Conservation (phyloP, 768 basidiomycete species). For the Pisolithus orientalis region DNA sequence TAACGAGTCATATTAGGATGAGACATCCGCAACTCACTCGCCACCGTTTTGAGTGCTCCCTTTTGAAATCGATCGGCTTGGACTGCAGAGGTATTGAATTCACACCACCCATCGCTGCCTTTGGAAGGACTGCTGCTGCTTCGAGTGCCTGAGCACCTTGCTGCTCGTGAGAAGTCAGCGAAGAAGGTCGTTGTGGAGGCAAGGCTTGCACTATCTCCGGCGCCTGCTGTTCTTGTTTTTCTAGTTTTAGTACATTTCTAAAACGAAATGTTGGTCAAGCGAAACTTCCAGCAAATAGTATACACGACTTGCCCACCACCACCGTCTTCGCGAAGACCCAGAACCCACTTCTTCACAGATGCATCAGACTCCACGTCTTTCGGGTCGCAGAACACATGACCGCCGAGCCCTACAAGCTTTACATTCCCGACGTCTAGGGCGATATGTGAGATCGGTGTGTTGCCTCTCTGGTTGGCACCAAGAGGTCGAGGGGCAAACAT, state of each 20-base stretch:
- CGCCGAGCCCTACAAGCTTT: constrained; percentile 35
- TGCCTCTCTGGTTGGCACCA: constrained; percentile 25
- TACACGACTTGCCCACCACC: constrained; percentile 50
- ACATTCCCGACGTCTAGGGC: constrained; percentile 49
- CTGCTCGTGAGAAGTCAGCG: constrained; percentile 1
- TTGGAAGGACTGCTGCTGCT: constrained; percentile 1
- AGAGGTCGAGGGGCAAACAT: constrained; percentile 50
- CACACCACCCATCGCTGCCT: constrained; percentile 1
- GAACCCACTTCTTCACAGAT: constrained; percentile 29
- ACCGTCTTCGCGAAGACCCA: constrained; percentile 49
- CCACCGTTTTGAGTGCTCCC: constrained; percentile 21
- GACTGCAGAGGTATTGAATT: constrained; percentile 3
- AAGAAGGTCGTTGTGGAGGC: constrained; percentile 2
- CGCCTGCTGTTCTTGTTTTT: constrained; percentile 29
- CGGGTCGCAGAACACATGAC: constrained; percentile 45
- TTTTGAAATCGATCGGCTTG: constrained; percentile 7
- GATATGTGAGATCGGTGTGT: constrained; percentile 38
- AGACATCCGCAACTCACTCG: constrained; percentile 9
- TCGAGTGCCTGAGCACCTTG: background rate
- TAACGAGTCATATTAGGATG: background rate
- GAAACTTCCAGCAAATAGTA: constrained; percentile 1
- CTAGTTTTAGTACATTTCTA: constrained; percentile 43
- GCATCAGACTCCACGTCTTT: constrained; percentile 33
- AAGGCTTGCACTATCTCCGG: constrained; percentile 2
- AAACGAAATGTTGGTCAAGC: background rate